A percentile compares a stretch with the other conserved stretches of the same genome.
Evolutionary conservation across 106 monocot species (phyloP).

Genomic region (Iris macrosiphon): DNA sequence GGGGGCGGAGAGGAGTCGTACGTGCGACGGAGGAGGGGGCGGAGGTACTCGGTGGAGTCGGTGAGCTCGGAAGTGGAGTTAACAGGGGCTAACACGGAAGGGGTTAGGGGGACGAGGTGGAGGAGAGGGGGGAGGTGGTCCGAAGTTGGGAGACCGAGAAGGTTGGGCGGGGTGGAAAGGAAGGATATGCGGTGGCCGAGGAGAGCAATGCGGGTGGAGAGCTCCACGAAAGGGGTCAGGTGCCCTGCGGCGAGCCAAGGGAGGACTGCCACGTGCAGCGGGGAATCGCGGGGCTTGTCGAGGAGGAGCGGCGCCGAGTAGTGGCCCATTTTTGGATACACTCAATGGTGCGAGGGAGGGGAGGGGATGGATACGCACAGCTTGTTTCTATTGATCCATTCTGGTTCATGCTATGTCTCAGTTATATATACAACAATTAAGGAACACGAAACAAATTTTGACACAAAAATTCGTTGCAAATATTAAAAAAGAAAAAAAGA

Average conservation of each 20-base stretch:
- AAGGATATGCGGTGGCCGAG: slow-evolving; percentile 8
- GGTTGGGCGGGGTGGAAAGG: not conserved
- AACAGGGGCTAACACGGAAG: not conserved
- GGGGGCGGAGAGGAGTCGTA: slow-evolving; percentile 5
- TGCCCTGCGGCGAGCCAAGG: slow-evolving; percentile 28
- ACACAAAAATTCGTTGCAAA: too few relatives aligned
- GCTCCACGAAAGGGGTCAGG: slow-evolving; percentile 15
- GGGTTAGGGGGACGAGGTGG: not conserved
- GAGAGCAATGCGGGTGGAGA: slow-evolving; percentile 2
- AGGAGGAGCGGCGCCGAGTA: too few relatives aligned
- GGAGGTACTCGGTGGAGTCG: slow-evolving; percentile 1
- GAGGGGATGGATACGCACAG: too few relatives aligned
- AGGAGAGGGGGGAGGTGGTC: not conserved
- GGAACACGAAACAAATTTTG: too few relatives aligned
- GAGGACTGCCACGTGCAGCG: slow-evolving; percentile 12
- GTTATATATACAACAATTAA: too few relatives aligned
- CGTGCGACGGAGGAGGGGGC: slow-evolving; percentile 1
- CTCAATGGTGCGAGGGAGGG: too few relatives aligned
- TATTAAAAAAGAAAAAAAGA: too few relatives aligned
- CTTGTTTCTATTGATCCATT: too few relatives aligned
- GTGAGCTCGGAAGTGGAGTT: slow-evolving; percentile 2
- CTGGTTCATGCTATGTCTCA: too few relatives aligned
- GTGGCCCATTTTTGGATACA: too few relatives aligned
- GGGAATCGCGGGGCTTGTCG: too few relatives aligned
- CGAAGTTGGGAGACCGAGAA: not conserved